These are phyloP conservation scores for Hypoxylon lienhwacheense DNA, from an alignment of 495 filamentous ascomycete species.

Conservation along the genomic window DNA sequence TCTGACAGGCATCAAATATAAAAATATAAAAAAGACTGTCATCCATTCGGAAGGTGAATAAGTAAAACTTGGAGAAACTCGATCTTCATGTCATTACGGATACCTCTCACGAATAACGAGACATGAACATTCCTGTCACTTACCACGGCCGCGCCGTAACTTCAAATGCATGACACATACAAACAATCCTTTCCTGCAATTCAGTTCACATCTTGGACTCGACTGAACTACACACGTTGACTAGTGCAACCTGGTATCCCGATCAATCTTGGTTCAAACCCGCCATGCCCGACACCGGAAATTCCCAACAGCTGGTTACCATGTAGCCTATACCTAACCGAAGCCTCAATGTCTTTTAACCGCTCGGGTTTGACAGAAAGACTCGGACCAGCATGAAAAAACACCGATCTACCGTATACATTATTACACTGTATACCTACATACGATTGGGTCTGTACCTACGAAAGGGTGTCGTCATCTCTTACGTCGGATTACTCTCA, in stretches of 20 bases:
- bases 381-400: no score
- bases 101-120: background rate
- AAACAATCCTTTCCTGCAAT: conserved; percentile 19
- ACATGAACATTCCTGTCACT: conserved; percentile 4
- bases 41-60: conserved; percentile 4
- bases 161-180: conserved; percentile 36
- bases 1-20: no score
- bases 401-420: no score
- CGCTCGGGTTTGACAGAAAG: no score
- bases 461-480: no score
- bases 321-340: no score
- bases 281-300: conserved; percentile 35
- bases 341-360: no score
- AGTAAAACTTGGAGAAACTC: conserved; percentile 16
- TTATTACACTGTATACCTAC: no score
- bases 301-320: conserved; percentile 14
- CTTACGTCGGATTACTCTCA: conserved; percentile 31
- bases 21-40: no score
- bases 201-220: conserved; percentile 1
- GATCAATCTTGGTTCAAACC: conserved; percentile 23
- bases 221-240: conserved; percentile 19
- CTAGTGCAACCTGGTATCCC: conserved; percentile 23
- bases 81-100: conserved; percentile 20
- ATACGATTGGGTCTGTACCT: no score
- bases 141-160: conserved; percentile 11